Evolutionary conservation across 2,329 filamentous ascomycete genomes (phyloP).

Genomic region (Fusarium sambucinum): DNA sequence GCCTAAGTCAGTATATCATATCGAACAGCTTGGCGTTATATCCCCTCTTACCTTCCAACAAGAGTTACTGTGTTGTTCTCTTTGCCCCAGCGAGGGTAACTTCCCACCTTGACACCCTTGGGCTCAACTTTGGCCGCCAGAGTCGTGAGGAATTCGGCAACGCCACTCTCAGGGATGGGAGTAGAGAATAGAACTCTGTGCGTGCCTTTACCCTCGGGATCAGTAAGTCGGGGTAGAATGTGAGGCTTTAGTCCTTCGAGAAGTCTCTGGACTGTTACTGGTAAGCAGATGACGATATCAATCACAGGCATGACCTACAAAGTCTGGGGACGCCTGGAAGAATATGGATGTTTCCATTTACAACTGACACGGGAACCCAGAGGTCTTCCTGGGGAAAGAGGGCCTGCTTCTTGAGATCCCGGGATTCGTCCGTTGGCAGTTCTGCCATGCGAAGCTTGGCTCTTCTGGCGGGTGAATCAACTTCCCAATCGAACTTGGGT

Average conservation of each 20-base stretch:
- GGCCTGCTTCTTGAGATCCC: constrained; percentile 76
- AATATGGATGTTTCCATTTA: constrained; percentile 94
- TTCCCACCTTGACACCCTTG: constrained; percentile 90
- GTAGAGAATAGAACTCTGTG: constrained; percentile 86
- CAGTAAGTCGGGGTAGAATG: constrained; percentile 76
- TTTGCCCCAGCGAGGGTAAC: constrained; percentile 93
- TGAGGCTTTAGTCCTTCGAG: constrained; percentile 80
- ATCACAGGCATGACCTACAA: constrained; percentile 61
- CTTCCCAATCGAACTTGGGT: constrained; percentile 85
- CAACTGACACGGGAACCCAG: constrained; percentile 90
- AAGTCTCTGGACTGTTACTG: constrained; percentile 72
- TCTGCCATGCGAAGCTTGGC: constrained; percentile 93
- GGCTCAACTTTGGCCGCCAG: constrained; percentile 79
- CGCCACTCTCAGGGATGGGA: constrained; percentile 84
- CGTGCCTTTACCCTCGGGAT: constrained; percentile 85
- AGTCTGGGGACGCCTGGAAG: constrained; percentile 89
- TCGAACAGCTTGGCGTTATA: constrained; percentile 33
- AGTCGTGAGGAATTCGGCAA: constrained; percentile 85
- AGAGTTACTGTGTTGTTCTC: constrained; percentile 90
- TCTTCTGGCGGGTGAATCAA: constrained; percentile 78
- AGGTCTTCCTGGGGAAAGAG: constrained; percentile 83
- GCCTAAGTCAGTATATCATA: constrained; percentile 29
- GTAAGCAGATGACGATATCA: constrained; percentile 19
- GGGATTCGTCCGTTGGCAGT: constrained; percentile 78
- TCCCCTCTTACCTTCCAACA: constrained; percentile 69